Conservation (phyloP, 192 early-diverging fungal species). For the Entomortierella parvispora region DNA sequence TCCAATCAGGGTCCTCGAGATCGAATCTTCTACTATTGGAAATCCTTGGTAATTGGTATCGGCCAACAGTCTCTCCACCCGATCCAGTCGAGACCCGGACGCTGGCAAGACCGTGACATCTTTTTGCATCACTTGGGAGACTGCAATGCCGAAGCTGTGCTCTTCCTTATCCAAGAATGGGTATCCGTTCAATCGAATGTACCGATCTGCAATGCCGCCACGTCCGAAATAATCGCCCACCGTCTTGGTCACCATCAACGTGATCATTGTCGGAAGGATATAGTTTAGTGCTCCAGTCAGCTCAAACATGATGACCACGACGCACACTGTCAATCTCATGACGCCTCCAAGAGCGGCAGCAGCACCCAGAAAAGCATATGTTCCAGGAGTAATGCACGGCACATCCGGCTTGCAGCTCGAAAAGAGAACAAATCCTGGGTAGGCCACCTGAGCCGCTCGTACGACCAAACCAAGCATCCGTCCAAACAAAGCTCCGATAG, state of each 20-base stretch:
- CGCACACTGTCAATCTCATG: constrained; percentile 67
- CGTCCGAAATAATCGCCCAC: constrained; percentile 79
- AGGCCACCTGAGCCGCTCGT: constrained; percentile 69
- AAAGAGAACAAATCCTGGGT: constrained; percentile 77
- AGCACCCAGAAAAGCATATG: constrained; percentile 95
- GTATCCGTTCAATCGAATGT: constrained; percentile 80
- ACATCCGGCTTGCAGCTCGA: constrained; percentile 79
- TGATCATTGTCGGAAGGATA: constrained; percentile 81
- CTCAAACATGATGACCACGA: constrained; percentile 99
- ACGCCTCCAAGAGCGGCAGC: constrained; percentile 79
- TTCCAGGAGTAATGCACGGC: constrained; percentile 92
- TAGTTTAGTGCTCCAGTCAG: constrained; percentile 95
- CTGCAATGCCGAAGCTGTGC: constrained; percentile 63
- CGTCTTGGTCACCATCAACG: constrained; percentile 79
- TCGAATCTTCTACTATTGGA: constrained; percentile 76
- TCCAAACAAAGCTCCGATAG: constrained; percentile 92
- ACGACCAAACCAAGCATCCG: constrained; percentile 89
- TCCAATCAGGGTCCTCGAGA: constrained; percentile 70
- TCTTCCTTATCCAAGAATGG: constrained; percentile 83
- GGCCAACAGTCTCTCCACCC: constrained; percentile 58
- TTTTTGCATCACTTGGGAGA: constrained; percentile 69
- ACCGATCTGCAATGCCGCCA: constrained; percentile 82
- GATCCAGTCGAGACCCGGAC: constrained; percentile 56
- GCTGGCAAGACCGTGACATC: constrained; percentile 69
- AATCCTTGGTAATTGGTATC: constrained; percentile 72